Conservation (phyloP, 2,329 filamentous ascomycete genomes). For the Geosmithia flava region DNA sequence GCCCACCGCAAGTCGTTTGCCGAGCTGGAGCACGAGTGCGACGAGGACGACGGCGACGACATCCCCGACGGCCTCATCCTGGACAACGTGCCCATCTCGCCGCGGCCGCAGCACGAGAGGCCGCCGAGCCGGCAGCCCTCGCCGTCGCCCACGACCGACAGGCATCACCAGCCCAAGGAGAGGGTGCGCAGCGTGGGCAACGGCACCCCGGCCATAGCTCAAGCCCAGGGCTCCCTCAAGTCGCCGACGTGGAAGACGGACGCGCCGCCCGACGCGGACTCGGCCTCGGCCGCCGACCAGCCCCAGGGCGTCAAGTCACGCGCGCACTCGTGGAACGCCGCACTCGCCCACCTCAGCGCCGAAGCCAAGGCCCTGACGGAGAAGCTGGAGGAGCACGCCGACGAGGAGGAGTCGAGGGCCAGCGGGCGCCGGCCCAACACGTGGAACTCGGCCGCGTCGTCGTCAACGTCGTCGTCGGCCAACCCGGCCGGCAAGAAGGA, state of each 20-base stretch:
- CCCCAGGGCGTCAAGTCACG: constrained; percentile 36
- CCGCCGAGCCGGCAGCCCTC: constrained; percentile 40
- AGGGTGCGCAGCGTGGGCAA: constrained; percentile 46
- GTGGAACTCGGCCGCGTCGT: constrained; percentile 21
- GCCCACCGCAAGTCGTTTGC: constrained; percentile 53
- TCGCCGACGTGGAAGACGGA: constrained; percentile 38
- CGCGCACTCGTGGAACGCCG: constrained; percentile 64
- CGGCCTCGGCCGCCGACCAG: constrained; percentile 12
- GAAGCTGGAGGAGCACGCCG: constrained; percentile 68
- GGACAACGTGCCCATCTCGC: constrained; percentile 74
- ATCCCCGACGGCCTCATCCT: constrained; percentile 69
- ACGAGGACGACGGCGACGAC: constrained; percentile 64
- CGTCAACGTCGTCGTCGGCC: constrained; percentile 17
- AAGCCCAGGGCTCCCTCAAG: constrained; percentile 46
- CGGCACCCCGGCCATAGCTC: constrained; percentile 47
- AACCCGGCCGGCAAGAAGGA: constrained; percentile 29
- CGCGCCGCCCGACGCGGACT: too few species aligned
- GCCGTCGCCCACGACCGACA: constrained; percentile 33
- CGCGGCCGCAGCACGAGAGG: constrained; percentile 47
- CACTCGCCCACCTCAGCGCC: constrained; percentile 53
- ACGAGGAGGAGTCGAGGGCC: constrained; percentile 35
- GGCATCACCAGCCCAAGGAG: constrained; percentile 32
- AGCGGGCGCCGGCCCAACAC: constrained; percentile 23
- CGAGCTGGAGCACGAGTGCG: constrained; percentile 64
- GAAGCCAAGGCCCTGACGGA: constrained; percentile 67